phyloP scores from a whole-genome alignment of 2,329 filamentous ascomycete species.

The Aspergillus pseudonomiae region DNA sequence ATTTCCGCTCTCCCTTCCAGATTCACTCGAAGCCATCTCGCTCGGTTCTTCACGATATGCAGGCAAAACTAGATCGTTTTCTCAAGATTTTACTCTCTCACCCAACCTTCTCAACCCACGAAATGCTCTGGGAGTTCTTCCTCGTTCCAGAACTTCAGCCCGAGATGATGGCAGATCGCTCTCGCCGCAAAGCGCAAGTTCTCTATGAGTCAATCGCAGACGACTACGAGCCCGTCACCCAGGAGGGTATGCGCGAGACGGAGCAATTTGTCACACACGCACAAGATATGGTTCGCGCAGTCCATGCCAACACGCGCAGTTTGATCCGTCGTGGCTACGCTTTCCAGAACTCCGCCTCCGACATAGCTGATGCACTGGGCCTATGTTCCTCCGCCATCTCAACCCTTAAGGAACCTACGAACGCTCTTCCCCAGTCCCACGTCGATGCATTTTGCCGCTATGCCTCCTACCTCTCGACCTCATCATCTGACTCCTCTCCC shows the following conservation, averaged over 20 bases:
- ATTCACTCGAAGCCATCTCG: constrained; percentile 90
- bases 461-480: constrained; percentile 63
- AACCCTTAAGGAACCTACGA: constrained; percentile 51
- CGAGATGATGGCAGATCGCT: constrained; percentile 86
- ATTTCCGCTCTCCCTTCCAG: constrained; percentile 84
- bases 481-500: constrained; percentile 70
- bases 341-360: constrained; percentile 64
- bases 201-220: constrained; percentile 83
- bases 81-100: constrained; percentile 83
- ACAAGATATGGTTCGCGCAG: constrained; percentile 81
- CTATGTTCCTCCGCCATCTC: constrained; percentile 52
- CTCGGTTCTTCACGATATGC: constrained; percentile 82
- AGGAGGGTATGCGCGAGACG: constrained; percentile 78
- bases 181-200: constrained; percentile 80
- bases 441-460: constrained; percentile 73
- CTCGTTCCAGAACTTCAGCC: constrained; percentile 91
- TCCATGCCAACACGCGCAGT: constrained; percentile 81
- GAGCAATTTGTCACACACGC: constrained; percentile 92
- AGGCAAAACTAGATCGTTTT: constrained; percentile 83
- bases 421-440: constrained; percentile 71
- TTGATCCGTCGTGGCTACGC: constrained; percentile 79
- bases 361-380: constrained; percentile 46
- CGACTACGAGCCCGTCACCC: constrained; percentile 76
- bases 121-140: constrained; percentile 99
- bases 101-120: constrained; percentile 91